Evolutionary conservation across 345 rosid species (phyloP).

Genomic region (Eucalyptus microcorys): DNA sequence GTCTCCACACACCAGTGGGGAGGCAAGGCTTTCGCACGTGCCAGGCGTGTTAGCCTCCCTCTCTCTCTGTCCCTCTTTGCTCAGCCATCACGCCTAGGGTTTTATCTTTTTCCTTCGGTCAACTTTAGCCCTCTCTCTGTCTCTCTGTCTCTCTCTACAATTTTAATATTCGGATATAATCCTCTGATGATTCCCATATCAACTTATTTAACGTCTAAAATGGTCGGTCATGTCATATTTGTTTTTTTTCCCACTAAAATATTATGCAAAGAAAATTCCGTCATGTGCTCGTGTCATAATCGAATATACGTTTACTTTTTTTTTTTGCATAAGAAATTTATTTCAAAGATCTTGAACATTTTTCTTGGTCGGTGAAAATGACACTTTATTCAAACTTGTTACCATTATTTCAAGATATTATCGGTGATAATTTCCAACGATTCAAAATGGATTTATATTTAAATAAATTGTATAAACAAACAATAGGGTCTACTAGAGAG

Average conservation of each 20-base stretch:
- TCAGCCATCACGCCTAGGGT: not conserved
- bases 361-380: not conserved
- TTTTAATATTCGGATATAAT: not conserved
- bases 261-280: not conserved
- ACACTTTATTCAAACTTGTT: not conserved
- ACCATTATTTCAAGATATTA: not conserved
- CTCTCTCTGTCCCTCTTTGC: not conserved
- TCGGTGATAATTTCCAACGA: fast-evolving
- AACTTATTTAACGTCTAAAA: not conserved
- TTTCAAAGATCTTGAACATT: not conserved
- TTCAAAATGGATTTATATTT: not conserved
- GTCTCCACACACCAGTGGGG: not conserved
- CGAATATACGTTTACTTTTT: not conserved
- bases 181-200: not conserved
- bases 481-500: not conserved
- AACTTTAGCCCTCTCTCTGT: not conserved
- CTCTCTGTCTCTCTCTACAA: not conserved
- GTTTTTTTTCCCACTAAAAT: not conserved
- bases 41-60: not conserved
- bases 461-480: not conserved
- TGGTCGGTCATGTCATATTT: not conserved
- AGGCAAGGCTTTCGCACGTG: not conserved
- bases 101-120: not conserved
- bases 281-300: not conserved
- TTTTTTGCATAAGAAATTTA: not conserved